Percentiles rank a stretch among this genome's conserved stretches.
Evolutionary conservation across 805 yeast genomes (phyloP).

Genomic region (Millerozyma miso): DNA sequence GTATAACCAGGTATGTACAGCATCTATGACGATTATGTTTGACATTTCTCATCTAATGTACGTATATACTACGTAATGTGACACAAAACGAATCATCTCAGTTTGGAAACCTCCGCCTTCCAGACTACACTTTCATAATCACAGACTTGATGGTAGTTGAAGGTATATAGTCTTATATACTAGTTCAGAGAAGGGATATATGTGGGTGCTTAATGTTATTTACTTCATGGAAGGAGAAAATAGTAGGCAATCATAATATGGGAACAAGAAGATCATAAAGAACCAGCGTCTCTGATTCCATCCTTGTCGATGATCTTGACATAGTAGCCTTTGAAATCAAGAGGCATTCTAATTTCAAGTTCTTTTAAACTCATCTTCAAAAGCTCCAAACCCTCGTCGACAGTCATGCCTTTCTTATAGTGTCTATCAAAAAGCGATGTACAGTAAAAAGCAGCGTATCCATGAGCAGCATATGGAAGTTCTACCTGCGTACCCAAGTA

Average conservation of each 20-base stretch:
- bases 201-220: neutral
- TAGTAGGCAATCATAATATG: neutral
- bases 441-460: slow-evolving; percentile 96
- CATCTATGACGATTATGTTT: neutral
- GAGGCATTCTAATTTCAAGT: slow-evolving; percentile 79
- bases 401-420: slow-evolving; percentile 69
- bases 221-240: neutral
- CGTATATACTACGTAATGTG: neutral
- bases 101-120: no score
- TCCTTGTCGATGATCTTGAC: slow-evolving; percentile 64
- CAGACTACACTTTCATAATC: no score
- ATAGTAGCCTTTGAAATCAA: slow-evolving; percentile 86
- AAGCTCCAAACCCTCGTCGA: slow-evolving; percentile 75
- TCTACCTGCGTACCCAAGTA: slow-evolving; percentile 89
- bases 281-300: slow-evolving; percentile 43
- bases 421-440: slow-evolving; percentile 87
- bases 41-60: neutral
- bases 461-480: slow-evolving; percentile 96
- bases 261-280: neutral
- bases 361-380: slow-evolving; percentile 73
- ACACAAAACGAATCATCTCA: neutral
- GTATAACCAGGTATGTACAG: neutral
- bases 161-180: neutral
- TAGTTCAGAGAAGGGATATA: neutral
- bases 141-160: no score